Conservation (phyloP, 108 stramenopile genomes). For the Skeletonema tropicum region DNA sequence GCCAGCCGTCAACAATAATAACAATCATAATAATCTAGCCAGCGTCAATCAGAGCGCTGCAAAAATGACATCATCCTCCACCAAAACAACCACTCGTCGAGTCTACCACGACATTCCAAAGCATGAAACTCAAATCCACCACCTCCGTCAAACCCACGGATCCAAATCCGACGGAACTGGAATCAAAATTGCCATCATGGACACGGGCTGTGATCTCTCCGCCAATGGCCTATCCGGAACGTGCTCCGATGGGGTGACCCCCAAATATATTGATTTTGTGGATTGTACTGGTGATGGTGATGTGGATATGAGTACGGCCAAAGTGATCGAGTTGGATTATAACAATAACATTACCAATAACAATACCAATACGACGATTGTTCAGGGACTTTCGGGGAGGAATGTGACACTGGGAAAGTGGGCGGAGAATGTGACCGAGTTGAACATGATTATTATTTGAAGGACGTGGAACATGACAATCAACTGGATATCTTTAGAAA, state of each 20-base stretch:
- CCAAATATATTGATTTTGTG: constrained; percentile 82
- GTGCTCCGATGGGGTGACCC: constrained; percentile 63
- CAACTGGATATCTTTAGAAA: no score
- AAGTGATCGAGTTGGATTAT: constrained; percentile 19
- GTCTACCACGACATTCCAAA: constrained; percentile 46
- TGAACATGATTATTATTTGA: no score
- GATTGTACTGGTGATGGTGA: constrained; percentile 94
- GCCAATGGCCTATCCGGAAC: constrained; percentile 56
- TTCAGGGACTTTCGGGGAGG: constrained; percentile 63
- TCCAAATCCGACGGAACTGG: constrained; percentile 80
- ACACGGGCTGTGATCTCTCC: constrained; percentile 92
- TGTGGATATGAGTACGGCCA: constrained; percentile 57
- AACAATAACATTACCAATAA: background rate
- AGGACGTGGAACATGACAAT: no score
- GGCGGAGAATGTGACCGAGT: constrained; percentile 26
- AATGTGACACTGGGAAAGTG: constrained; percentile 30
- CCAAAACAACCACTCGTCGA: no score
- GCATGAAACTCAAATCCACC: constrained; percentile 53
- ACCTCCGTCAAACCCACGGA: constrained; percentile 42
- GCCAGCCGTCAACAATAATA: no score
- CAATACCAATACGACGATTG: no score
- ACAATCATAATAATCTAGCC: no score
- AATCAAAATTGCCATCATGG: constrained; percentile 83
- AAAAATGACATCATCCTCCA: no score
- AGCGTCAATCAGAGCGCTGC: no score